phyloP scores from a whole-genome alignment of 202 grass and related monocot species.

The Setaria italica region DNA sequence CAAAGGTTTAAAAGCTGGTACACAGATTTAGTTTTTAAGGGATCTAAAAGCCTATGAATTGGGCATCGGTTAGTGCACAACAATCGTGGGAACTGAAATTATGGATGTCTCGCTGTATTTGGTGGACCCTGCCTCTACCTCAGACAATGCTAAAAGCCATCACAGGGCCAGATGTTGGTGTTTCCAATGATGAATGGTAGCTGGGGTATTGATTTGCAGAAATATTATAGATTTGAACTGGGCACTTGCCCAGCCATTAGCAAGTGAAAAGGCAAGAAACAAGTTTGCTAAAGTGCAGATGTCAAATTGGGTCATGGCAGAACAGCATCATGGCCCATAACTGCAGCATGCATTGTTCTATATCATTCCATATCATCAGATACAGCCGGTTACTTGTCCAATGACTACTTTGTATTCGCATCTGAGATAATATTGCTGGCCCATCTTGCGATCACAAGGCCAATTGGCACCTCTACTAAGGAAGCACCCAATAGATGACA shows the following conservation, averaged over 20 bases:
- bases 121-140: background rate
- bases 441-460: background rate
- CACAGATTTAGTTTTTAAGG: background rate
- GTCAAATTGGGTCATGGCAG: background rate
- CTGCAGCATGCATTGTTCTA: background rate
- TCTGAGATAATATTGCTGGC: constrained; percentile 11
- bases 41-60: constrained; percentile 22
- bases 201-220: no score
- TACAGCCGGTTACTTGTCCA: background rate
- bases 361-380: background rate
- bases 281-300: background rate
- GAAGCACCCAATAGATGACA: background rate
- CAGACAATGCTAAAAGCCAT: background rate
- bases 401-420: constrained; percentile 9
- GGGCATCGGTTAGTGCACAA: background rate
- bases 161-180: background rate
- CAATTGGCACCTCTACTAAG: background rate
- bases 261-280: background rate
- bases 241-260: background rate
- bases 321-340: background rate
- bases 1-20: background rate
- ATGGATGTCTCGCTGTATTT: background rate
- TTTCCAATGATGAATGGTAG: background rate
- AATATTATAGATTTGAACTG: background rate
- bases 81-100: background rate